Evolutionary conservation across 1,284 basidiomycete species (phyloP), one percentile per base, ranked within the genome.

Genomic region (Xerocomus nothofagi): DNA sequence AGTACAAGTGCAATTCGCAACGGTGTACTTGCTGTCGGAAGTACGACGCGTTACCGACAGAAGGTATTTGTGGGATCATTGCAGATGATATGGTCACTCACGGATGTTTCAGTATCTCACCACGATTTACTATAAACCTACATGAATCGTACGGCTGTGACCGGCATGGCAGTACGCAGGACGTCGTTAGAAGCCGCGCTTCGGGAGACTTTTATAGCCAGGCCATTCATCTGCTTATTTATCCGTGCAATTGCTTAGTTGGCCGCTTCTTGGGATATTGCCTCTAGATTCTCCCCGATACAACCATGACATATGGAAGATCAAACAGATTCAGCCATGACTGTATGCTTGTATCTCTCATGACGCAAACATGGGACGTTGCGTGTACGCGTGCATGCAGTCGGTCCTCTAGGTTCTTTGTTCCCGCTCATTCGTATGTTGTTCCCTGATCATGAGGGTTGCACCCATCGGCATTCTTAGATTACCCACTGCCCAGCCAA

Each of bases 1-100:
- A 93, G 93, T 54, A 98, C 96, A 44, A 96, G 92, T 67, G 92
- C 94, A 54, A 99, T 99, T 62, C 82, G 88, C 69, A 93, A 95
- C 66, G 94, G 94, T 4, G 93, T 96, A 39, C 73, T 99, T 38
- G 94, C 94, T 31, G 93, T 98, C 2, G 95, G 90, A 14, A 93
- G 87, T 46, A 98, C 96, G 47, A 95, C 90, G 38, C 76, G 96
- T 63, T 99, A 98, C 75, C 79, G 86, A 71, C 84, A 92, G 73
- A 99, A 99, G 85, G 91, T 92, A 57, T 49, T 50, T 40, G 23
- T 41, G 11, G 6, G 18, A 5, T 44, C 40, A 47, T 15, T 42
- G 36, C 17, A 10, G 33, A 39, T 18, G 18, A 23, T 17, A 36
- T 31, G 26, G 31, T 49, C 23, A 42, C 53, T 65, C 17, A 65